Base-by-base conservation (phyloP, 345 rosid species). In the Adansonia digitata region DNA sequence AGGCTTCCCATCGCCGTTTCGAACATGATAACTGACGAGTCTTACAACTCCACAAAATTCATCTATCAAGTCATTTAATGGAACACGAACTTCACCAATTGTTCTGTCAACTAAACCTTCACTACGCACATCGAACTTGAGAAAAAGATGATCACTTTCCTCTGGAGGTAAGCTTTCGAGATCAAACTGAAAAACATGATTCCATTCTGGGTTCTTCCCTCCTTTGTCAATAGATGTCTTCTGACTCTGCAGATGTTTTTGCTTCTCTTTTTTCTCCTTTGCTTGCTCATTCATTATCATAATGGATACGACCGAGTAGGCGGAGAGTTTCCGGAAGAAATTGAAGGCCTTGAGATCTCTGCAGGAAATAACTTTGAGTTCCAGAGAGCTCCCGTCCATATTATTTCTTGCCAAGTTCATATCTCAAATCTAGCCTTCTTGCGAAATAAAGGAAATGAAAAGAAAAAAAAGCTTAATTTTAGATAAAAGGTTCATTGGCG, bases 181-280 rank as follows among this genome's bases (percentile, higher is more conserved):
- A 76, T 87, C 83, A 68, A 87, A 79, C 40, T 68, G 55, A 78
- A 87, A 34, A 17, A 37, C 5, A 37, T 87, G 82, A 68, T 85
- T 87, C 88, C 90, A 87, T 53, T 82, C 82, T 0, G 88, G 90
- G 63, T 82, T 82, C 26, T 76, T 37, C 17, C 87, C 83, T 18
- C 39, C 74, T 66, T 70, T 74, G 66, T 82, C 78, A 12, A 66
- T 68, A 0, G 69, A 73, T 24, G 88, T 83, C 74, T 78, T 81
- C 37, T 87, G 82, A 48, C 64, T 74, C 72, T 75, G 84, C 71
- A 77, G 46, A 34, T 35, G 26, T n/a, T 69, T 53, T 8, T 61
- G 74, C 8, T 63, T 68, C 45, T 73, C 73, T 10, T 72, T 48
- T 17, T 77, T 71, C 74, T 69, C 53, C 65, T 66, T 80, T 2